Evolutionary conservation across 2,329 filamentous ascomycete species (phyloP).

Genomic region (Pseudopithomyces maydicus): DNA sequence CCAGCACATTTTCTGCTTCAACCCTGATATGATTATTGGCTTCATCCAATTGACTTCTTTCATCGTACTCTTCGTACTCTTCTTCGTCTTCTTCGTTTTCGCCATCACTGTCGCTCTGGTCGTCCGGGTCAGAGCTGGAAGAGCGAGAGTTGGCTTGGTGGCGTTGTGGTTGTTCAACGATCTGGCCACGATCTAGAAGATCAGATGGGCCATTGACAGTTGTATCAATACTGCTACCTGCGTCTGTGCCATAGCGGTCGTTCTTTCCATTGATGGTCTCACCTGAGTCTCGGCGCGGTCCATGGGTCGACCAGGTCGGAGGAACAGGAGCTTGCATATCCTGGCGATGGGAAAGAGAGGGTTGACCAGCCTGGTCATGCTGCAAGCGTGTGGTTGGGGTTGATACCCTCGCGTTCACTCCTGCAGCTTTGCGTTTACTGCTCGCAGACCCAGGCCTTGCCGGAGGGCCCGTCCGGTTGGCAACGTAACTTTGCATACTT

Average conservation of each 20-base stretch:
- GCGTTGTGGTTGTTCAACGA: conserved; percentile 6
- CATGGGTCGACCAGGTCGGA: conserved; percentile 14
- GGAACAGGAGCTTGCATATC: neutral
- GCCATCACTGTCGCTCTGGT: conserved; percentile 11
- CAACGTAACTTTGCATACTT: conserved; percentile 28
- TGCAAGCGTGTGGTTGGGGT: conserved; percentile 16
- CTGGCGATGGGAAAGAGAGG: conserved; percentile 1
- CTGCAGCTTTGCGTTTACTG: conserved; percentile 19
- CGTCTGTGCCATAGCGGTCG: conserved; percentile 45
- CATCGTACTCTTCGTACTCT: conserved; percentile 5
- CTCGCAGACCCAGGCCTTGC: conserved; percentile 16
- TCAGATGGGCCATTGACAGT: conserved; percentile 30
- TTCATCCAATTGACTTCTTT: no score
- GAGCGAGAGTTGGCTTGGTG: conserved; percentile 10
- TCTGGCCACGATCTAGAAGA: conserved; percentile 23
- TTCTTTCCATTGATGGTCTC: conserved; percentile 18
- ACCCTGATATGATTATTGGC: no score
- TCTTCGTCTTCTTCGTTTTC: conserved; percentile 17
- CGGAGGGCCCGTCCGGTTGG: conserved; percentile 20
- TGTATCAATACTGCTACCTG: conserved; percentile 42
- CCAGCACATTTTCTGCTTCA: conserved; percentile 8
- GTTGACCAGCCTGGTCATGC: conserved; percentile 13
- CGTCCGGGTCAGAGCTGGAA: neutral
- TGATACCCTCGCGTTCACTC: conserved; percentile 27
- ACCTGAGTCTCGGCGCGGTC: conserved; percentile 17